Base-by-base conservation (phyloP, 106 monocot species). In the Agapanthus africanus region DNA sequence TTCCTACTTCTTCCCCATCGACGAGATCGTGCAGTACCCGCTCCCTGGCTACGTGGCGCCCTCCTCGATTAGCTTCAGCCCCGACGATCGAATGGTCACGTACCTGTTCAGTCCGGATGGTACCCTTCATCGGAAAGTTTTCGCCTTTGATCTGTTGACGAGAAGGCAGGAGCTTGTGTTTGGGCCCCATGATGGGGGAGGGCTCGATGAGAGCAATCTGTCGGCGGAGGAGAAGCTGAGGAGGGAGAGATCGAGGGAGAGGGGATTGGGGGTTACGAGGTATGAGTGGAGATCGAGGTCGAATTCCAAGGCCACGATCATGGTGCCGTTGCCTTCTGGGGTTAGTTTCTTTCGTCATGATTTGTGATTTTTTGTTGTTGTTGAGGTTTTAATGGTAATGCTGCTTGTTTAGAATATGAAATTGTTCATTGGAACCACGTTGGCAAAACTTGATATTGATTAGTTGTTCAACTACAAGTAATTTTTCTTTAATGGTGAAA, bases 301-400 rank as follows among this genome's bases (percentile, higher is more conserved):
- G 28, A 6, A 38, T 1, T 69, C 31, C 7, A 81, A 67, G 54
- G 31, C 63, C 28, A 65, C 69, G 57, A 84, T 97, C 59, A 84
- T 97, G 77, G 86, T 92, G 41, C 95, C 92, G 2, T 73, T 97
- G 79, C 97, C 97, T 40, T 76, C 86, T 30, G 97, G 97, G 86
- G 97, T 92, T 59, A 34, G 85, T 7, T 37, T 51, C 16, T 1
- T 67, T 2, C 21, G 4, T 31, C 65, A 37, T 10, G 13, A 59
- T 31, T 59, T 0, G 3, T 7, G 4, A 31, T 32, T 59, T 31
- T 14, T 59, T 3, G 6, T 59, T 28, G 2, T 52, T 32, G 11
- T 31, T 31, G 32, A 15, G 28, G 30, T 11, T 31, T 54, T 23
- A 54, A 10, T 54, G 52, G 4, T 54, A 26, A 54, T 62, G 2